Conservation (phyloP, 257 asterid genomes). For the Solanum chmielewskii region DNA sequence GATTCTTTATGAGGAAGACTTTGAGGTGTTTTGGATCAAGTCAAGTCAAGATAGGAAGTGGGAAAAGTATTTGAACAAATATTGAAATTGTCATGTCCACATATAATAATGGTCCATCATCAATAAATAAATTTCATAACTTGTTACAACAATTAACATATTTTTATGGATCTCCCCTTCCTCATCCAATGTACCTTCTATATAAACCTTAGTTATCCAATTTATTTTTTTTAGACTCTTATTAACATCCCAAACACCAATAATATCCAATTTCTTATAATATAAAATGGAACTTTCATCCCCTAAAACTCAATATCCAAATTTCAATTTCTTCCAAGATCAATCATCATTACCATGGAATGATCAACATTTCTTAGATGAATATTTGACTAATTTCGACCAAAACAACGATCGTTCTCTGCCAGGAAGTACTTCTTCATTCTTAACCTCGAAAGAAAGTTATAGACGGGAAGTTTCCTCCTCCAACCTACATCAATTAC, state of each 20-base stretch:
- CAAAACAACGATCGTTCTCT: background rate
- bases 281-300: background rate
- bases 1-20: background rate
- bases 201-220: background rate
- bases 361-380: background rate
- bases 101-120: background rate
- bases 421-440: background rate
- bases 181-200: background rate
- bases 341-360: background rate
- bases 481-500: background rate
- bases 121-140: background rate
- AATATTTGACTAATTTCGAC: background rate
- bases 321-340: background rate
- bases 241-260: background rate
- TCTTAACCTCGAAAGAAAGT: background rate
- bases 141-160: background rate
- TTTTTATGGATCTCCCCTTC: background rate
- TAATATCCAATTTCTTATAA: background rate
- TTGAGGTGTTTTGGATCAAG: background rate
- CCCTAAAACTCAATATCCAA: background rate
- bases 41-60: background rate
- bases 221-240: background rate
- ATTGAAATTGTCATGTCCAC: background rate
- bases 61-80: background rate
- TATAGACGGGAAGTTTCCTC: background rate